A percentile compares a stretch with the other conserved stretches of the same genome.
phyloP scores from a whole-genome alignment of 495 filamentous ascomycete species.

The Echria macrotheca region DNA sequence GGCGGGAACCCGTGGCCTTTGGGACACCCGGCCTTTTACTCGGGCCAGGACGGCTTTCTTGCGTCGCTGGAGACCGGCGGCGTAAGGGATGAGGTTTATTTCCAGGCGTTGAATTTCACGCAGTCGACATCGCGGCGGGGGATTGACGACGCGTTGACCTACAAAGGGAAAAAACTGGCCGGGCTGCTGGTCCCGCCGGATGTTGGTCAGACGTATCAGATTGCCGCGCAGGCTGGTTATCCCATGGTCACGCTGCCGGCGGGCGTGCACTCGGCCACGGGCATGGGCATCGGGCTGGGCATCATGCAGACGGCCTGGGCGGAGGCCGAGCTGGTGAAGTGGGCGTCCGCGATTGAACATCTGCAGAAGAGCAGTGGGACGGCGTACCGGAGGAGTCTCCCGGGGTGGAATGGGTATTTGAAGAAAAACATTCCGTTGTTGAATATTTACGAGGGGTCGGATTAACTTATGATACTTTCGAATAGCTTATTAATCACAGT shows the following conservation, averaged over 20 bases:
- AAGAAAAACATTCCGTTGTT: conserved; percentile 19
- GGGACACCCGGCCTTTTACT: conserved; percentile 54
- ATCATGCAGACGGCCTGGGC: conserved; percentile 62
- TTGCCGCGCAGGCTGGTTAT: conserved; percentile 57
- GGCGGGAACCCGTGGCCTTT: conserved; percentile 58
- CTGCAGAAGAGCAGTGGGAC: conserved; percentile 10
- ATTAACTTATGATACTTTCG: not conserved
- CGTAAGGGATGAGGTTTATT: conserved; percentile 60
- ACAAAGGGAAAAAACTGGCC: conserved; percentile 45
- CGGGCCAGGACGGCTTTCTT: conserved; percentile 65
- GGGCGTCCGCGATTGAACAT: conserved; percentile 66
- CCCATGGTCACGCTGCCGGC: conserved; percentile 66
- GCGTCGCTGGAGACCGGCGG: conserved; percentile 56
- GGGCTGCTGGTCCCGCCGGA: conserved; percentile 63
- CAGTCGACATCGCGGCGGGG: conserved; percentile 54
- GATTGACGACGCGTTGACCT: conserved; percentile 59
- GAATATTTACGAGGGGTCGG: conserved; percentile 19
- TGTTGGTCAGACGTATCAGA: conserved; percentile 55
- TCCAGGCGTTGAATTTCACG: conserved; percentile 56
- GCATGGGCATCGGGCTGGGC: conserved; percentile 66
- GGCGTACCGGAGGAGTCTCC: conserved; percentile 15
- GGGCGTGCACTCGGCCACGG: conserved; percentile 45
- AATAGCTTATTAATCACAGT: not conserved
- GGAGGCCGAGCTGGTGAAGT: conserved; percentile 57
- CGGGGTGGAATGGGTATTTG: conserved; percentile 18